Conservation (phyloP, 805 yeast genomes). For the Saccharomycopsis selenospora region DNA sequence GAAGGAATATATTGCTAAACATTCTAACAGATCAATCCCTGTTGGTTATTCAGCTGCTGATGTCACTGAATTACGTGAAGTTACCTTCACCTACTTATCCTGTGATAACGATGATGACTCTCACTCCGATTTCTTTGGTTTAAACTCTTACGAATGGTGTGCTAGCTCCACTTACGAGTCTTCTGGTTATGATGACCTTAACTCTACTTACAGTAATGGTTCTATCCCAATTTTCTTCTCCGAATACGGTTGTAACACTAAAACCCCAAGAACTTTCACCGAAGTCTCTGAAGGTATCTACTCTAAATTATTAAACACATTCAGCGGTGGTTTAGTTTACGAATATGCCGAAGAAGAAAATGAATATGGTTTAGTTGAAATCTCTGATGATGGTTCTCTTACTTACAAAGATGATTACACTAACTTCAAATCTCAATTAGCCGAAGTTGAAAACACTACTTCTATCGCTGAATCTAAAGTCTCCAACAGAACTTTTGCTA, state of each 20-base stretch:
- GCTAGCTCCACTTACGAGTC: constrained; percentile 56
- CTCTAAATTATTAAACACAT: constrained; percentile 55
- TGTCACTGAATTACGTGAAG: constrained; percentile 57
- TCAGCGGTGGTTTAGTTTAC: constrained; percentile 91
- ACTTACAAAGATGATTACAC: constrained; percentile 42
- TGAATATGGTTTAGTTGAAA: constrained; percentile 67
- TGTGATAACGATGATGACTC: constrained; percentile 57
- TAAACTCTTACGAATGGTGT: constrained; percentile 96
- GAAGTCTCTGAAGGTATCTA: constrained; percentile 66
- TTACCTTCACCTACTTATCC: constrained; percentile 73
- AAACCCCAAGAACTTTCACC: constrained; percentile 74
- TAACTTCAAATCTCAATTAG: constrained; percentile 39
- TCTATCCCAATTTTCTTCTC: constrained; percentile 64
- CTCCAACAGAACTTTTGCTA: constrained; percentile 26
- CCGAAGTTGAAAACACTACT: constrained; percentile 31
- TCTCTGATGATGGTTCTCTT: constrained; percentile 37
- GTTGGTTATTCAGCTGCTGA: constrained; percentile 98
- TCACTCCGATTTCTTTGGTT: constrained; percentile 84
- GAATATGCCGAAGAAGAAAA: constrained; percentile 76
- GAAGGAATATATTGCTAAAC: constrained; percentile 67
- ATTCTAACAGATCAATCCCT: constrained; percentile 71
- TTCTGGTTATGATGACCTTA: constrained; percentile 63
- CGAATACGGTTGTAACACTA: constrained; percentile 78
- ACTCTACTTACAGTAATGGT: constrained; percentile 49
- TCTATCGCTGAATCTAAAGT: constrained; percentile 33